phyloP scores from a whole-genome alignment of 352 stramenopile species.

The Phytophthora hibernalis region DNA sequence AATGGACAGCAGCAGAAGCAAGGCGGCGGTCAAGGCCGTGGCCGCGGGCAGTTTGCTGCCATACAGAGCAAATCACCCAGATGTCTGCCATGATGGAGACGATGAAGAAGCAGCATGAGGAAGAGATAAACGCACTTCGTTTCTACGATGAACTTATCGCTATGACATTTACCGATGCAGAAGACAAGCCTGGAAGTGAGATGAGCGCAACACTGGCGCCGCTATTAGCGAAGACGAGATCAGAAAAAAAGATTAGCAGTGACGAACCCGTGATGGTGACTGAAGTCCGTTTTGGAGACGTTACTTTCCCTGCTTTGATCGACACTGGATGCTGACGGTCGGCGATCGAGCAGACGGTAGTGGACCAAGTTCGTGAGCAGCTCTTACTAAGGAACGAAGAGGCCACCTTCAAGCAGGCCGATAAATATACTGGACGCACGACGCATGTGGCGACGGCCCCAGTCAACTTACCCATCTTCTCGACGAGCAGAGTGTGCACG shows the following conservation, averaged over 20 bases:
- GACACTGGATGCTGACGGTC: slow-evolving; percentile 4
- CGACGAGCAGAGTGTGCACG: slow-evolving; percentile 1
- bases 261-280: slow-evolving; percentile 1
- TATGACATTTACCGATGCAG: not conserved
- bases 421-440: not conserved
- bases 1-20: slow-evolving; percentile 1
- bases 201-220: not conserved
- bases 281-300: not conserved
- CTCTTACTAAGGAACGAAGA: not conserved
- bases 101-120: slow-evolving; percentile 7
- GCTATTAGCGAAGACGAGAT: not conserved
- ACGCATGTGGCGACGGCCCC: slow-evolving; percentile 3
- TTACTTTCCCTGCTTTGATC: slow-evolving; percentile 1
- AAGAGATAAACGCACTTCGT: slow-evolving; percentile 4
- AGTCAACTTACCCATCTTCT: slow-evolving; percentile 1
- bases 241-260: not conserved
- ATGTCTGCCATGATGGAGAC: slow-evolving; percentile 17
- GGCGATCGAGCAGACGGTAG: slow-evolving; percentile 1
- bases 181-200: not conserved
- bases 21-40: not conserved
- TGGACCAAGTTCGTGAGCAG: not conserved
- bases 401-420: slow-evolving; percentile 1
- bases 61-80: slow-evolving; percentile 8
- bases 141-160: slow-evolving; percentile 7
- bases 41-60: slow-evolving; percentile 1